Evolutionary conservation across 768 basidiomycete genomes (phyloP), one percentile per base, ranked within the genome.

Genomic region (Boletus rubropictus): DNA sequence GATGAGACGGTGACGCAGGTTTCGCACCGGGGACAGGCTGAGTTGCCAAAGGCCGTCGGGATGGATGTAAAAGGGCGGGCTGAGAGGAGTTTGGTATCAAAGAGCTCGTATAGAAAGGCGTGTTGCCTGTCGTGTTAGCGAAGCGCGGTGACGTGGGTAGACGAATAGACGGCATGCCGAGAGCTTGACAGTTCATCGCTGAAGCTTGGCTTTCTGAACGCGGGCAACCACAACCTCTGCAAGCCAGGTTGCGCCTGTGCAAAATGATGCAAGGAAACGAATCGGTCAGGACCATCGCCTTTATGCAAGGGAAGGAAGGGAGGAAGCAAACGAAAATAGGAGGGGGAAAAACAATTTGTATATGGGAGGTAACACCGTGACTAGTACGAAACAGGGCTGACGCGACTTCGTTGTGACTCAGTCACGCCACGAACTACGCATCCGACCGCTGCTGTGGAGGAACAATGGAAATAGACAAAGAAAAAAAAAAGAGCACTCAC

Each of bases 181-280:
- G 32, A 3, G 51, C 43, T 54, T 62, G 71, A 40, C 62, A 66
- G 50, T 58, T 67, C 45, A 63, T 55, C 5, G 68, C 53, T 24
- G 65, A 40, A 35, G 58, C 52, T 50, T 65, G 57, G 38, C 55
- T 69, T 51, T 62, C 66, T 12, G 73, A 69, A 46, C 81, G 74
- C 39, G 83, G 77, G 58, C 73, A 78, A 53, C 85, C 86, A 59
- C 88, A 89, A 35, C 82, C 84, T 57, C 87, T 86, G 69, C 87
- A 90, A 25, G 76, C 68, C 39, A 82, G 57, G 64, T 90, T 90
- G 50, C 88, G 86, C 51, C 86, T 89, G 65, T 70, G 72, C 45
- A 74, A 59, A 50, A 75, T 70, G 67, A 72, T 73, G 58, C 74
- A 74, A 51, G 72, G 73, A 55, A 76, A 77, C 6, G 67, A 63